Evolutionary conservation across 768 basidiomycete species (phyloP), one percentile per base, ranked within the genome.

Genomic region (Russula sp.): DNA sequence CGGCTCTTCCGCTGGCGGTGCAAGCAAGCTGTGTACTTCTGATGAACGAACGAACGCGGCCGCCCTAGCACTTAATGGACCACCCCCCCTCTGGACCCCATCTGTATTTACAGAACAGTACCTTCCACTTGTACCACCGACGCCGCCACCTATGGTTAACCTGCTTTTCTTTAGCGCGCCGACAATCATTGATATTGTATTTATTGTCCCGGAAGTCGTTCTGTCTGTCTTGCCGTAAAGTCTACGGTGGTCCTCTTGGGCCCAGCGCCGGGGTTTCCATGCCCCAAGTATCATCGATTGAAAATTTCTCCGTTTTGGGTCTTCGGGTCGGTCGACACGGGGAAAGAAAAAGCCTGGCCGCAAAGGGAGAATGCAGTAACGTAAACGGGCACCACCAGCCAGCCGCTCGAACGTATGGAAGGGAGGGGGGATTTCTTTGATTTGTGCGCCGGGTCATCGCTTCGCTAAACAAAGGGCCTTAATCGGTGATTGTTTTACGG

Each of bases 371-470:
- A 18, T 45, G 25, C 7, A 29, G 20, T 29, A 39, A 39, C 29
- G 46, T 2, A 48, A 48, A 58, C 38, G 10, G 20, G n/a, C n/a
- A n/a, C n/a, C n/a, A n/a, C n/a, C 45, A 45, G 25, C 20, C 35
- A 7, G 10, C 36, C n/a, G n/a, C 34, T 29, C 25, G 45, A 60
- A 60, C n/a, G 29, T 56, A 62, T 57, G 56, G 61, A 61, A 61
- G 49, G n/a, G n/a, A n/a, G n/a, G n/a, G n/a, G n/a, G n/a, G n/a
- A n/a, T n/a, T n/a, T 22, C 16, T 22, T 41, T n/a, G 59, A 36
- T 20, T 11, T 14, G 14, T 47, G 51, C 43, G n/a, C n/a, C n/a
- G 51, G 47, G 35, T 38, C 36, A 34, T 45, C 32, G 36, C 8
- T 39, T 39, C 22, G 10, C 25, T 5, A 29, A 29, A n/a, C n/a